phyloP scores from a whole-genome alignment of 768 basidiomycete species.

The Trametes cingulata region DNA sequence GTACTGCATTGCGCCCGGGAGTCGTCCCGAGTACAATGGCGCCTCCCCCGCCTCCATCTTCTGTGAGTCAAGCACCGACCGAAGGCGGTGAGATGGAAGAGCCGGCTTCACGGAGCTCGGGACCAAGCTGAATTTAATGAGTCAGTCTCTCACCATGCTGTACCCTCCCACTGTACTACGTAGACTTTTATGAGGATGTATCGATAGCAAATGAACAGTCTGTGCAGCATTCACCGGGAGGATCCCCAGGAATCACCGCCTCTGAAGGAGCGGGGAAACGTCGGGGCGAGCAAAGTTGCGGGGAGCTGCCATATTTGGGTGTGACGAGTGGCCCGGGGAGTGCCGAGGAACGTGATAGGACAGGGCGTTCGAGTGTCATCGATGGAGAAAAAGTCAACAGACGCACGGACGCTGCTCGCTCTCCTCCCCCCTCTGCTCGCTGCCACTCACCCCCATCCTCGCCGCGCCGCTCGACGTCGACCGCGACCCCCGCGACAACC shows the following conservation, averaged over 20 bases:
- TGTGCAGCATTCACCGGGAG: neutral
- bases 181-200: neutral
- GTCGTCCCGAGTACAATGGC: neutral
- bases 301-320: neutral
- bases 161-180: neutral
- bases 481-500: constrained; percentile 2
- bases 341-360: constrained; percentile 16
- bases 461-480: neutral
- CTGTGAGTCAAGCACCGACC: constrained; percentile 2
- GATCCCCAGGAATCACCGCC: neutral
- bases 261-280: neutral
- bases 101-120: neutral
- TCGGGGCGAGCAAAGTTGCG: neutral
- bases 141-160: neutral
- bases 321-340: neutral
- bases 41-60: constrained; percentile 1
- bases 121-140: neutral
- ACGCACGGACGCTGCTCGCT: constrained; percentile 4
- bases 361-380: constrained; percentile 10
- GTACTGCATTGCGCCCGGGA: constrained; percentile 20
- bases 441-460: neutral
- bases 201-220: neutral
- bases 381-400: constrained; percentile 21
- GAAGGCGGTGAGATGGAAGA: constrained; percentile 2
- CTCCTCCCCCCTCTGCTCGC: neutral